Evolutionary conservation across 345 rosid genomes (phyloP), one percentile per base, ranked within the genome.

Genomic region (Sonneratia alba): DNA sequence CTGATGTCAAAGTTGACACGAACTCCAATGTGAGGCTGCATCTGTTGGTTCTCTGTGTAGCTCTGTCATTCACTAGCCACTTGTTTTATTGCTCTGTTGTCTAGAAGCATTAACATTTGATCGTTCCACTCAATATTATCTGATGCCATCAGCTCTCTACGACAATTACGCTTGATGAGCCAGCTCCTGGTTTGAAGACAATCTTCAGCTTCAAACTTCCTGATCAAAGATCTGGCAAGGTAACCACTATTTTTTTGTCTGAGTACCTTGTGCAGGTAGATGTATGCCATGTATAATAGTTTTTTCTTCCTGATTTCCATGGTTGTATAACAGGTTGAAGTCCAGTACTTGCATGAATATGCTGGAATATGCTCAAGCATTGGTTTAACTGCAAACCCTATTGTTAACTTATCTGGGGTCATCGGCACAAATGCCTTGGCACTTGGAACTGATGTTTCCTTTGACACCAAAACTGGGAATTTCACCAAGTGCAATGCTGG

Each of bases 211-310:
- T 88, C 85, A 90, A 72, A 76, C 85, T 80, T 70, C 99, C 97
- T 73, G 97, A 94, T 80, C 96, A 88, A 73, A 88, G 93, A 79
- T 94, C 98, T 55, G 97, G 97, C 78, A 94, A 90, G 96, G 98
- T 91, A 76, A 74, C 21, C 53, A 45, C 32, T 22, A 10, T 10
- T 42, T 2, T n/a, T 45, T 43, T 45, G 36, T 22, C 56, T 43
- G 36, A 7, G 70, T 45, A 68, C 36, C 36, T 13, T 47, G 15
- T 47, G 3, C 51, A 47, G 51, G 51, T 13, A 47, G 15, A 47
- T 47, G 15, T 13, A 4, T 42, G 45, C 10, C 45, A n/a, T 61
- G 12, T 9, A 4, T 21, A 55, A 19, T 18, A 55, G 15, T 15
- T 53, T 53, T 11, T 53, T 18, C 7, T 15, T 18, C 59, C 36